These are phyloP conservation scores for Rutstroemia sp. DNA, from an alignment of 2,329 filamentous ascomycete genomes.

Conservation along the genomic window DNA sequence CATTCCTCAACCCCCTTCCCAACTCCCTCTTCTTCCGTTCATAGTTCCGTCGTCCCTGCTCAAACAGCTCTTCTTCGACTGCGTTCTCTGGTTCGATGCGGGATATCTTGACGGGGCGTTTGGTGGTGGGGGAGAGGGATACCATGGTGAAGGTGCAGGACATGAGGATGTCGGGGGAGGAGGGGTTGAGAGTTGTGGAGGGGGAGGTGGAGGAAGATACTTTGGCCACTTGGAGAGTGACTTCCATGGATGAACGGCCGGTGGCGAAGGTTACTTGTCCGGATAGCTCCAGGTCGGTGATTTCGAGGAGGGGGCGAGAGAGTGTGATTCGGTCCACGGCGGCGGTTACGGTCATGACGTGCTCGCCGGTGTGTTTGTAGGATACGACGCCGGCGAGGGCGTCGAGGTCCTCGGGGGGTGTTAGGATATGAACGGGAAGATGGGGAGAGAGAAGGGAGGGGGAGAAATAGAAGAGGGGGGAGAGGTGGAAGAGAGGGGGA, in stretches of 20 bases:
- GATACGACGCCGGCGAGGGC: slow-evolving; percentile 64
- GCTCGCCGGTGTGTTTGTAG: slow-evolving; percentile 60
- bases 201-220: slow-evolving; percentile 41
- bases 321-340: slow-evolving; percentile 38
- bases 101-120: slow-evolving; percentile 55
- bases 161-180: slow-evolving; percentile 47
- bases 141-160: slow-evolving; percentile 70
- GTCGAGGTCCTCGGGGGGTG: slow-evolving; percentile 46
- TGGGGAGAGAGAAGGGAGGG: too few species aligned
- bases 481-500: too few species aligned
- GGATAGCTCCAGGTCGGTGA: slow-evolving; percentile 62
- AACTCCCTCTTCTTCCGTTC: slow-evolving; percentile 55
- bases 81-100: slow-evolving; percentile 52
- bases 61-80: slow-evolving; percentile 55
- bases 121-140: slow-evolving; percentile 59
- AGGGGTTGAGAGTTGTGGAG: slow-evolving; percentile 41
- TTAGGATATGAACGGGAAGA: too few species aligned
- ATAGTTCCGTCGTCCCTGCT: slow-evolving; percentile 57
- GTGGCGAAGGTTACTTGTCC: slow-evolving; percentile 50
- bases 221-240: slow-evolving; percentile 52
- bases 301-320: slow-evolving; percentile 56
- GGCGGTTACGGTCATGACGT: slow-evolving; percentile 36
- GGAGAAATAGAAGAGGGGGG: too few species aligned
- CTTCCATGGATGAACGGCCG: slow-evolving; percentile 61
- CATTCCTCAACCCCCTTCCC: slow-evolving; percentile 51